Conservation (phyloP, 1,284 basidiomycete genomes). For the Jaminaea rosea region DNA sequence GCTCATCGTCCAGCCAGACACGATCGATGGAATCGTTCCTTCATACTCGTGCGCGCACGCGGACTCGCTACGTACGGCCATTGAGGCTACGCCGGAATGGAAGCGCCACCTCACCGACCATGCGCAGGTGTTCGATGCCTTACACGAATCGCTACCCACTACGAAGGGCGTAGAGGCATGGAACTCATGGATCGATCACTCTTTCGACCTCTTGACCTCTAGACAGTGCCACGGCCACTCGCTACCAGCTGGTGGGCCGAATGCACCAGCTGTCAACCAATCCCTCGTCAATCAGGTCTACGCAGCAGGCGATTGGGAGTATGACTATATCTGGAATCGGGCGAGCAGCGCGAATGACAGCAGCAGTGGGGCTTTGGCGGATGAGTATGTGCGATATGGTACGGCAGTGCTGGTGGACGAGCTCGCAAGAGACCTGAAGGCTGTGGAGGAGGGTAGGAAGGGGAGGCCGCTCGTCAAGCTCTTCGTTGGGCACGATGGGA, state of each 20-base stretch:
- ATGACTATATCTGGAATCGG: conserved; percentile 36
- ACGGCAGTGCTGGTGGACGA: conserved; percentile 24
- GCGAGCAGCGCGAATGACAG: too few relatives aligned
- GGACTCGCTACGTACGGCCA: conserved; percentile 50
- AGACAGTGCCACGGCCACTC: conserved; percentile 25
- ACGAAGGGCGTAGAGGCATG: conserved; percentile 49
- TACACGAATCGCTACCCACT: conserved; percentile 53
- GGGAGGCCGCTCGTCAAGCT: too few relatives aligned
- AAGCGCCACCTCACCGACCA: conserved; percentile 52
- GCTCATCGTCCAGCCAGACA: conserved; percentile 38
- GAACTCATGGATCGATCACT: conserved; percentile 52
- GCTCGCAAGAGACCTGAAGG: conserved; percentile 12
- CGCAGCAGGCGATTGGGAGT: conserved; percentile 28
- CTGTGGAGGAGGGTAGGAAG: conserved; percentile 11
- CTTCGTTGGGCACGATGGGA: conserved; percentile 30
- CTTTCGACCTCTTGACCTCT: conserved; percentile 24
- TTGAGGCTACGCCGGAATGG: conserved; percentile 49
- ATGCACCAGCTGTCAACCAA: conserved; percentile 11
- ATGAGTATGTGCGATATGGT: conserved; percentile 27
- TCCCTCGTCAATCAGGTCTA: conserved; percentile 22
- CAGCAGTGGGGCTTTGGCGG: conserved; percentile 15
- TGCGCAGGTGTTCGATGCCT: conserved; percentile 48
- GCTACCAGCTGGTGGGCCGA: conserved; percentile 15
- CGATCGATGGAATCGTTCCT: conserved; percentile 52
- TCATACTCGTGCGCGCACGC: conserved; percentile 53